A percentile compares a stretch with the other conserved stretches of the same genome.
phyloP scores from a whole-genome alignment of 805 yeast genomes.

The Metschnikowia peoriensis region DNA sequence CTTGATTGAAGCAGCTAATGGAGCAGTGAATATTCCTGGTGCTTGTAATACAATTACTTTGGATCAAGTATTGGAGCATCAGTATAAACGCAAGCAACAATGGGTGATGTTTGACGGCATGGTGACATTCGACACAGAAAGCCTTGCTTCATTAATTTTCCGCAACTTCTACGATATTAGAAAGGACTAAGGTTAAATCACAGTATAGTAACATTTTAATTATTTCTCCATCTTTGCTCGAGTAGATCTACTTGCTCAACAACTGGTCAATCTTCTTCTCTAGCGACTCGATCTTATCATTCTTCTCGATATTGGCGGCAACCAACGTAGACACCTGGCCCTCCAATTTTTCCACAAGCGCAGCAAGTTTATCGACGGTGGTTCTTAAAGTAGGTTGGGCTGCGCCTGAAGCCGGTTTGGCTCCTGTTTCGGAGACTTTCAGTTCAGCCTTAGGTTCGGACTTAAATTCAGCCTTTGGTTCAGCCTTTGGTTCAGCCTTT shows the following conservation, averaged over 20 bases:
- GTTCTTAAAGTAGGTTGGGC: slow-evolving; percentile 58
- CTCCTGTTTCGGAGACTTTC: slow-evolving; percentile 16
- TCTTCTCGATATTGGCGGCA: slow-evolving; percentile 60
- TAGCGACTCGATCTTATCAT: slow-evolving; percentile 53
- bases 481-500: slow-evolving; percentile 9
- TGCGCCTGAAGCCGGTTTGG: slow-evolving; percentile 4
- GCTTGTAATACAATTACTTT: slow-evolving; percentile 58
- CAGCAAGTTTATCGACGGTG: slow-evolving; percentile 65
- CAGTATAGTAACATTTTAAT: background rate
- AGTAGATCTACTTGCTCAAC: slow-evolving; percentile 5
- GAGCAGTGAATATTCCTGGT: slow-evolving; percentile 63
- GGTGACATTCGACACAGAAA: slow-evolving; percentile 67
- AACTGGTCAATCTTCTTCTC: slow-evolving; percentile 63
- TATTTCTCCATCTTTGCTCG: background rate
- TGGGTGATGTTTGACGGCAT: slow-evolving; percentile 63
- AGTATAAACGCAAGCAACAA: slow-evolving; percentile 60
- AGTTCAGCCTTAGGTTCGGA: background rate
- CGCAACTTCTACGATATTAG: slow-evolving; percentile 66
- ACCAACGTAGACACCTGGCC: slow-evolving; percentile 50
- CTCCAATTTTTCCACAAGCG: slow-evolving; percentile 58
- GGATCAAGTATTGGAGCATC: slow-evolving; percentile 69
- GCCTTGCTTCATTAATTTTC: slow-evolving; percentile 67
- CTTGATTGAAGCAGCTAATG: slow-evolving; percentile 71
- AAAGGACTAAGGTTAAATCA: slow-evolving; percentile 19
- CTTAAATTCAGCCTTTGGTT: slow-evolving; percentile 8